Conservation (phyloP, 805 yeast species). For the Grigorovia humatica region DNA sequence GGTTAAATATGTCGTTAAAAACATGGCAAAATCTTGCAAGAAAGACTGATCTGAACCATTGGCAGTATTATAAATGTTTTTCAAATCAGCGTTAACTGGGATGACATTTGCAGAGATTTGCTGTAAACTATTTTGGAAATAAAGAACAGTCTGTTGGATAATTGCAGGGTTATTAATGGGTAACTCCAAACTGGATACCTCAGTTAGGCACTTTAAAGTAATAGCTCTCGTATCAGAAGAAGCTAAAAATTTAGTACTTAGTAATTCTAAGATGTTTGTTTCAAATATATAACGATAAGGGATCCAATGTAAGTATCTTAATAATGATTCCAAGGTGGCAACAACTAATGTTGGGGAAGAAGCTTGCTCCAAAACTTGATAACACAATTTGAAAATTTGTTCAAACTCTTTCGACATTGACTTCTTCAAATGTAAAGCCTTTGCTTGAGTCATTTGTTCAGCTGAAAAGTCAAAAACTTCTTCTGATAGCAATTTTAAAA, state of each 20-base stretch:
- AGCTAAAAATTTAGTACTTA: conserved; percentile 65
- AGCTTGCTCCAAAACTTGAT: conserved; percentile 84
- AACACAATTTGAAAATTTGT: conserved; percentile 87
- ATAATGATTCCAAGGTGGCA: conserved; percentile 73
- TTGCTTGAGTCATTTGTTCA: conserved; percentile 94
- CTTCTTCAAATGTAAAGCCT: conserved; percentile 69
- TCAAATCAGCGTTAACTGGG: conserved; percentile 65
- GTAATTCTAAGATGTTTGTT: conserved; percentile 63
- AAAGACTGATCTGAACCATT: conserved; percentile 82
- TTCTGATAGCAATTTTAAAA: conserved; percentile 78
- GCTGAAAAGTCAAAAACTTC: conserved; percentile 95
- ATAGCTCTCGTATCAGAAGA: conserved; percentile 74
- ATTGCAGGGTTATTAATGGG: conserved; percentile 37
- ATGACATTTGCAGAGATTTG: conserved; percentile 53
- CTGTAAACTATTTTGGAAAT: conserved; percentile 67
- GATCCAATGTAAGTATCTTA: conserved; percentile 89
- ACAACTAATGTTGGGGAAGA: conserved; percentile 71
- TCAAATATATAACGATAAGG: conserved; percentile 85
- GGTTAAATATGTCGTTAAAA: conserved; percentile 70
- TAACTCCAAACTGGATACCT: conserved; percentile 62
- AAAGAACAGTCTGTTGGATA: conserved; percentile 43
- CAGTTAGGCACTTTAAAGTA: conserved; percentile 87
- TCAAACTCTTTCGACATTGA: conserved; percentile 86
- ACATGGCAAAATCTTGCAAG: conserved; percentile 90
- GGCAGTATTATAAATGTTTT: conserved; percentile 61